Evolutionary conservation across 345 rosid genomes (phyloP).

Genomic region (Populus tremula): DNA sequence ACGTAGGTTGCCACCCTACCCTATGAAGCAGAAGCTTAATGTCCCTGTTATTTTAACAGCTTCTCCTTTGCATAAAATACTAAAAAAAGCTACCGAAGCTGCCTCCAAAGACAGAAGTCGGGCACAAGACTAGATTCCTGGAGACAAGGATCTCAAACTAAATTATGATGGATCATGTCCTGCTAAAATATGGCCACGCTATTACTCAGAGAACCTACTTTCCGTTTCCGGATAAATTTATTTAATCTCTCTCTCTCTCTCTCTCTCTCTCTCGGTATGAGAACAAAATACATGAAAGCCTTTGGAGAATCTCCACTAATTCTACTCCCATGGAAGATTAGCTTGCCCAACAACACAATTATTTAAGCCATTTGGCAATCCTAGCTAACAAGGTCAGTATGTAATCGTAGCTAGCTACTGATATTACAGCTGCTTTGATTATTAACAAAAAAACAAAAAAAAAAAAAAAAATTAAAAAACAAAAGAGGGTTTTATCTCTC

Average conservation of each 20-base stretch:
- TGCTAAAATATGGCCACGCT: not conserved
- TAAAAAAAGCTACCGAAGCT: not conserved
- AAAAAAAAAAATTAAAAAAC: no score
- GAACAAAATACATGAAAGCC: not conserved
- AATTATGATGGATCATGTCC: not conserved
- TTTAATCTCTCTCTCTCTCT: not conserved
- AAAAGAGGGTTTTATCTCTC: no score
- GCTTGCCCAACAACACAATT: not conserved
- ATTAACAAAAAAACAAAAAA: no score
- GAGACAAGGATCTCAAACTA: not conserved
- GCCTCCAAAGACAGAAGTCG: not conserved
- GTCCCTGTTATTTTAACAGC: not conserved
- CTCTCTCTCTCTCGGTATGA: not conserved
- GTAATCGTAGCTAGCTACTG: not conserved
- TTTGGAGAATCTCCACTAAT: not conserved
- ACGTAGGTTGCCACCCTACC: not conserved
- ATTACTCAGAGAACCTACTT: not conserved
- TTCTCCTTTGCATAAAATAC: not conserved
- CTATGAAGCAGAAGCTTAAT: not conserved
- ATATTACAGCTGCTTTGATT: not conserved
- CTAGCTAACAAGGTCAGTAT: not conserved
- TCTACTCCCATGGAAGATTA: no score
- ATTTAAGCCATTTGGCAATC: no score
- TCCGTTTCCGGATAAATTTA: not conserved
- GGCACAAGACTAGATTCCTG: not conserved